Conservation (phyloP, 192 early-diverging fungal genomes). For the Oehlia diaphana region DNA sequence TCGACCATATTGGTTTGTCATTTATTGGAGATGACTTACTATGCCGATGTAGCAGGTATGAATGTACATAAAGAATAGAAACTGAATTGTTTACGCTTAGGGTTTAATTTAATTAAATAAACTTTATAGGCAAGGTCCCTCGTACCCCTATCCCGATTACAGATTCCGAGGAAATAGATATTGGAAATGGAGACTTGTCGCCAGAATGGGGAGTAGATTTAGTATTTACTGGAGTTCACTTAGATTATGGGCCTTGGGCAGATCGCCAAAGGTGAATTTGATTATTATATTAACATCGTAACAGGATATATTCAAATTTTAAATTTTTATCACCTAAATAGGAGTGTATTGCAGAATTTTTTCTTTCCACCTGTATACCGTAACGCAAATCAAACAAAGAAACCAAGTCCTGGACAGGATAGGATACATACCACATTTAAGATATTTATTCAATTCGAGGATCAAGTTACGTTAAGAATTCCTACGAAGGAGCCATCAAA, state of each 20-base stretch:
- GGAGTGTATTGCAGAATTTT: slow-evolving; percentile 62
- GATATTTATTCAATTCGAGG: slow-evolving; percentile 61
- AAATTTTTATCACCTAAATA: slow-evolving; percentile 17
- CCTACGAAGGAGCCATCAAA: slow-evolving; percentile 75
- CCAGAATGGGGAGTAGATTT: slow-evolving; percentile 77
- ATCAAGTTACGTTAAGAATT: slow-evolving; percentile 56
- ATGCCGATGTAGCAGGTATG: slow-evolving; percentile 64
- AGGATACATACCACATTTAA: slow-evolving; percentile 59
- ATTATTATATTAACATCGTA: not conserved
- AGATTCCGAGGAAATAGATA: slow-evolving; percentile 34
- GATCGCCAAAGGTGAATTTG: slow-evolving; percentile 64
- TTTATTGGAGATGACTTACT: slow-evolving; percentile 59
- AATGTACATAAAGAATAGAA: not conserved
- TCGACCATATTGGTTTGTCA: slow-evolving; percentile 59
- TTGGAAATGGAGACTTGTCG: slow-evolving; percentile 56
- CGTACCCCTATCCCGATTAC: slow-evolving; percentile 24
- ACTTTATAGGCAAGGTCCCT: slow-evolving; percentile 45
- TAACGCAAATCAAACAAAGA: slow-evolving; percentile 45
- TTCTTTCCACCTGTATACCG: slow-evolving; percentile 74
- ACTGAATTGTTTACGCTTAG: not conserved
- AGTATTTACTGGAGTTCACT: slow-evolving; percentile 50
- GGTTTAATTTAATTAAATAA: not conserved
- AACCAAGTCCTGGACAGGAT: slow-evolving; percentile 52
- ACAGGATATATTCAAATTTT: not conserved
- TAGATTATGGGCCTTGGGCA: slow-evolving; percentile 82